phyloP scores from a whole-genome alignment of 1,284 basidiomycete species.

The Farysia itapuensis region DNA sequence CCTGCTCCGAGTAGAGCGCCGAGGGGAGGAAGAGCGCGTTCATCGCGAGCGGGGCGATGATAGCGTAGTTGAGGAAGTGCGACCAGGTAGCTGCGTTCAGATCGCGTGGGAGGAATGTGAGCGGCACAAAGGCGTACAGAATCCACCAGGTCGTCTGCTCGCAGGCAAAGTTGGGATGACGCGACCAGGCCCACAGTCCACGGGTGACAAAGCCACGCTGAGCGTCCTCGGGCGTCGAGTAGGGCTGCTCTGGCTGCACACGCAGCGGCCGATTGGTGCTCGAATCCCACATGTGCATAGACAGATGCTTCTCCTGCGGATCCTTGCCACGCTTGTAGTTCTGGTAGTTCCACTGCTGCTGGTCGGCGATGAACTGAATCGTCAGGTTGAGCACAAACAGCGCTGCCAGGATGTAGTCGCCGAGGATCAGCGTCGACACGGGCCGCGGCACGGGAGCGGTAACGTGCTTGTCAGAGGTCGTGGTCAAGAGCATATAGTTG shows the following conservation, averaged over 20 bases:
- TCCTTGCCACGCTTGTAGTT: conserved; percentile 70
- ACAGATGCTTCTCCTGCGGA: conserved; percentile 24
- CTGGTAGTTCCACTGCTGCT: conserved; percentile 82
- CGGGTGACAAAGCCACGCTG: conserved; percentile 80
- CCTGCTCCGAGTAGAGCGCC: conserved; percentile 77
- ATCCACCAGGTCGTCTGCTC: conserved; percentile 85
- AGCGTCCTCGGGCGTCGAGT: conserved; percentile 63
- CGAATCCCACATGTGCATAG: conserved; percentile 13
- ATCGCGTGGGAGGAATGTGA: conserved; percentile 65
- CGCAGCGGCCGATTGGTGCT: conserved; percentile 15
- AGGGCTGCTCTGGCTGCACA: conserved; percentile 16
- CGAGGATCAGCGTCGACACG: conserved; percentile 63
- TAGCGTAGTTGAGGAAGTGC: conserved; percentile 52
- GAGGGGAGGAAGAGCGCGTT: conserved; percentile 59
- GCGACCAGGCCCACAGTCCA: conserved; percentile 80
- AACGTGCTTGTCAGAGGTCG: conserved; percentile 54
- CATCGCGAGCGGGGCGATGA: conserved; percentile 46
- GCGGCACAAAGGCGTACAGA: conserved; percentile 58
- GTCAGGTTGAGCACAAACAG: conserved; percentile 68
- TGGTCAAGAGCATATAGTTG: conserved; percentile 65
- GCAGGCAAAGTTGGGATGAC: conserved; percentile 89
- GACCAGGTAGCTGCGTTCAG: conserved; percentile 44
- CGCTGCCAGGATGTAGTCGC: conserved; percentile 71
- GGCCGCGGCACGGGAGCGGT: conserved; percentile 61
- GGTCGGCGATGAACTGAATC: conserved; percentile 80